Percentiles rank a stretch among this genome's conserved stretches.
Conservation (phyloP, 2,329 filamentous ascomycete genomes). For the Bertia moriformis region DNA sequence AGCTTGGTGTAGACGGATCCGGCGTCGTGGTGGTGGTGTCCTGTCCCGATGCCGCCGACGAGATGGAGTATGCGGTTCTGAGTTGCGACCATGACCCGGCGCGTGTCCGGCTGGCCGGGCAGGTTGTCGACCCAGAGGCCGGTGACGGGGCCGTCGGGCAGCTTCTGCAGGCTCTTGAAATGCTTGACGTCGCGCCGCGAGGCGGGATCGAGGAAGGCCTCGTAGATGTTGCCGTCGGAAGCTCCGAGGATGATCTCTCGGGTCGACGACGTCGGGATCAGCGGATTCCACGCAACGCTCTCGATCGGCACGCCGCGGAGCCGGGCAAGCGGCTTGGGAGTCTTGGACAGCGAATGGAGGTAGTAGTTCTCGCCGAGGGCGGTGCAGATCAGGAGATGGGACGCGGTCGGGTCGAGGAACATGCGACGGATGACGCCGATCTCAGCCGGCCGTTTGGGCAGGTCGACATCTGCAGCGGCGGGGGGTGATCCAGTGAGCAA, state of each 20-base stretch:
- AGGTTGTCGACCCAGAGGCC: conserved; percentile 74
- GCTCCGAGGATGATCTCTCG: conserved; percentile 85
- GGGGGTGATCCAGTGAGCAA: conserved; percentile 1
- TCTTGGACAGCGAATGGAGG: conserved; percentile 83
- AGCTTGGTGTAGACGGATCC: conserved; percentile 67
- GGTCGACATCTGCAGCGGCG: conserved; percentile 63
- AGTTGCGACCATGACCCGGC: conserved; percentile 69
- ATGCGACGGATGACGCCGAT: conserved; percentile 85
- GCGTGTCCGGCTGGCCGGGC: conserved; percentile 50
- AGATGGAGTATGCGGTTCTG: conserved; percentile 68
- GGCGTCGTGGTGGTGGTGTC: conserved; percentile 62
- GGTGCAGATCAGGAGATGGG: conserved; percentile 82
- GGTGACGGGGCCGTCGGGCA: conserved; percentile 68
- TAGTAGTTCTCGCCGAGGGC: conserved; percentile 93
- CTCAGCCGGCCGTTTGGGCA: conserved; percentile 83
- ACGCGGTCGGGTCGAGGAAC: conserved; percentile 94
- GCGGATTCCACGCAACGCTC: conserved; percentile 87
- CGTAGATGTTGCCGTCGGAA: conserved; percentile 88
- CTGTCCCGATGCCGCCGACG: conserved; percentile 59
- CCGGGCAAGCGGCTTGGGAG: conserved; percentile 67
- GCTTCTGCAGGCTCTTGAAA: conserved; percentile 67
- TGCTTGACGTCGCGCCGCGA: conserved; percentile 87
- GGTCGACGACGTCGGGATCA: conserved; percentile 80
- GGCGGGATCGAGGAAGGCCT: conserved; percentile 84
- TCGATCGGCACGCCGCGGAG: conserved; percentile 80